Conservation (phyloP, 2,329 filamentous ascomycete genomes). For the Aspergillus neotritici region DNA sequence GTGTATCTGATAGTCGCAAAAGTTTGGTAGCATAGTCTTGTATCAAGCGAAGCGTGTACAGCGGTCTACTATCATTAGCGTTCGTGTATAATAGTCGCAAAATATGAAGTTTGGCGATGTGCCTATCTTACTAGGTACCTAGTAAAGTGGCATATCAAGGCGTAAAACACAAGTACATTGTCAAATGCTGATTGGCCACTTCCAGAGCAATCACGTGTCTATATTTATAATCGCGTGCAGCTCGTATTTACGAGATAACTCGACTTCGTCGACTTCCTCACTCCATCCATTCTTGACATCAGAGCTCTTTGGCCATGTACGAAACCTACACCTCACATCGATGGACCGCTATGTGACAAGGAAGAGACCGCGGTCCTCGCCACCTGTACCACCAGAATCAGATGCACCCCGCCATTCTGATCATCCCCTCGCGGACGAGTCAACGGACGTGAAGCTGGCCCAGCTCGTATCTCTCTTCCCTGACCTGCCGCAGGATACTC, state of each 20-base stretch:
- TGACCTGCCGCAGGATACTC: constrained; percentile 54
- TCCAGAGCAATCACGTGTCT: constrained; percentile 24
- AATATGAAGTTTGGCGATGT: too few relatives aligned
- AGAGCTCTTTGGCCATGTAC: constrained; percentile 16
- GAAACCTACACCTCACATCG: constrained; percentile 15
- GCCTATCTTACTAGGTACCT: too few relatives aligned
- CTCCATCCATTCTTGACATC: background rate
- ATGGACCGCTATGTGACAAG: constrained; percentile 40
- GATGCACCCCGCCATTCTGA: constrained; percentile 9
- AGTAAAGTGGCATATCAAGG: too few relatives aligned
- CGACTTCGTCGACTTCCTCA: background rate
- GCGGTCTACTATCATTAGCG: background rate
- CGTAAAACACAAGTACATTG: too few relatives aligned
- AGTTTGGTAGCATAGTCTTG: background rate
- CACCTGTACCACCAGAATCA: background rate
- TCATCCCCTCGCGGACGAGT: constrained; percentile 49
- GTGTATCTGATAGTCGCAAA: too few relatives aligned
- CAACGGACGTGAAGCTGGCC: constrained; percentile 85
- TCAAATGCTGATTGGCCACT: constrained; percentile 25
- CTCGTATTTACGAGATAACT: constrained; percentile 15
- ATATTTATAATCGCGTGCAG: too few relatives aligned
- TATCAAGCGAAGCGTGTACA: background rate
- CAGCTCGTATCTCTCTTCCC: constrained; percentile 74
- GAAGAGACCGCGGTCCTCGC: constrained; percentile 28
- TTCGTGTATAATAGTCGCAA: too few relatives aligned